A percentile compares a stretch with the other conserved stretches of the same genome.
Evolutionary conservation across 768 basidiomycete species (phyloP).

Genomic region (Dendrothele bispora): DNA sequence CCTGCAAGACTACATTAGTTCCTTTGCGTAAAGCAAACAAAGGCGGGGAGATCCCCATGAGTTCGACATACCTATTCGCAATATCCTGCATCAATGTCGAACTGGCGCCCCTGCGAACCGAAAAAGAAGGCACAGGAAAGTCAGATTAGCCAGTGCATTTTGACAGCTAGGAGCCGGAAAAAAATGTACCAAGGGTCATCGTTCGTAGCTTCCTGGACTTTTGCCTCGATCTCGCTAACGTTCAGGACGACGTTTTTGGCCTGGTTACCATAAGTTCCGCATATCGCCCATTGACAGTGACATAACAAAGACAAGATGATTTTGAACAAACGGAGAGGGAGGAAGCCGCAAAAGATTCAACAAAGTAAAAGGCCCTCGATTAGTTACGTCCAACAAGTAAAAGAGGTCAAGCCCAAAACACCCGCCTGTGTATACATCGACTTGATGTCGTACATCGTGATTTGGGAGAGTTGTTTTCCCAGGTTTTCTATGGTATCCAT

Average conservation of each 20-base stretch:
- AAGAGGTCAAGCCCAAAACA: no score
- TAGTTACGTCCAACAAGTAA: no score
- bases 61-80: constrained; percentile 78
- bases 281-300: no score
- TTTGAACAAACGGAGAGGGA: no score
- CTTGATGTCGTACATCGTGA: constrained; percentile 93
- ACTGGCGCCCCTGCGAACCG: constrained; percentile 80
- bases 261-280: constrained; percentile 37
- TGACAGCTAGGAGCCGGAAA: no score
- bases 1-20: constrained; percentile 40
- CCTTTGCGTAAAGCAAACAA: constrained; percentile 2
- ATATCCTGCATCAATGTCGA: constrained; percentile 99
- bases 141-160: no score
- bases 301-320: no score
- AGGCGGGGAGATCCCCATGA: no score
- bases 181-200: constrained; percentile 96
- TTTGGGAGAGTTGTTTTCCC: constrained; percentile 70
- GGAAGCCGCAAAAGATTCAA: no score
- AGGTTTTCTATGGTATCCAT: constrained; percentile 86
- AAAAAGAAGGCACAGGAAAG: constrained; percentile 6
- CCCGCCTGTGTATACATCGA: constrained; percentile 89
- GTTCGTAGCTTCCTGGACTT: constrained; percentile 95
- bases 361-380: no score
- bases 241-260: constrained; percentile 97
- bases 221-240: constrained; percentile 95